phyloP scores from a whole-genome alignment of 345 rosid species.

The Adansonia digitata region DNA sequence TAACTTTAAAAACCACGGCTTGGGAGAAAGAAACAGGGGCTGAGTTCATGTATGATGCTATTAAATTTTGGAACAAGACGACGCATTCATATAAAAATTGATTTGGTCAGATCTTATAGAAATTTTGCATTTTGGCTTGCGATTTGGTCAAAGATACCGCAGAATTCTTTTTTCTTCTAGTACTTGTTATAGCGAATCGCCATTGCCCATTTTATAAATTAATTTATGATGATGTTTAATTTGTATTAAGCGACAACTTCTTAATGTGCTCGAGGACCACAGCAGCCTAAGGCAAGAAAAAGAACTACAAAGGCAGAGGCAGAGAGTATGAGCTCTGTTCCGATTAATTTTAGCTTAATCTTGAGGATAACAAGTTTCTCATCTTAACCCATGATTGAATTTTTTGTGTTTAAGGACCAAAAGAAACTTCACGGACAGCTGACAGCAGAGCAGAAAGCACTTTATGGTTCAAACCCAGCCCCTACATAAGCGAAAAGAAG shows the following conservation, averaged over 20 bases:
- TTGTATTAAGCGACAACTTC: constrained; percentile 42
- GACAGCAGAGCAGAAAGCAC: constrained; percentile 55
- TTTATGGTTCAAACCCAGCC: constrained; percentile 64
- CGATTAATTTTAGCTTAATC: not conserved
- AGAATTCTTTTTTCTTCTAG: not conserved
- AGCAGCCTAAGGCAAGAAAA: constrained; percentile 44
- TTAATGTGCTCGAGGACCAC: constrained; percentile 58
- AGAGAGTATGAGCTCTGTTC: constrained; percentile 37
- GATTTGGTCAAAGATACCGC: not conserved
- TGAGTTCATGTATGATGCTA: constrained; percentile 56
- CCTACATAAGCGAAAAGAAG: constrained; percentile 50
- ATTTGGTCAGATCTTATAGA: not conserved
- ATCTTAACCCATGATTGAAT: not conserved
- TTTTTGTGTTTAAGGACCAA: constrained; percentile 38
- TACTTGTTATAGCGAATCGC: not conserved
- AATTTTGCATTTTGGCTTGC: not conserved
- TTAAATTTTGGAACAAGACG: too few species aligned
- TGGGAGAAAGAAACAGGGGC: constrained; percentile 68
- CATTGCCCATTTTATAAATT: constrained; percentile 2
- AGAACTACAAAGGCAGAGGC: constrained; percentile 55
- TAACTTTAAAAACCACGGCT: constrained; percentile 41
- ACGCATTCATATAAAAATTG: not conserved
- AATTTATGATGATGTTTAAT: not conserved
- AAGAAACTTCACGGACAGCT: constrained; percentile 60
- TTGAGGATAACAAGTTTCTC: not conserved